Conservation (phyloP, 345 rosid species). For the Garcia nutans region DNA sequence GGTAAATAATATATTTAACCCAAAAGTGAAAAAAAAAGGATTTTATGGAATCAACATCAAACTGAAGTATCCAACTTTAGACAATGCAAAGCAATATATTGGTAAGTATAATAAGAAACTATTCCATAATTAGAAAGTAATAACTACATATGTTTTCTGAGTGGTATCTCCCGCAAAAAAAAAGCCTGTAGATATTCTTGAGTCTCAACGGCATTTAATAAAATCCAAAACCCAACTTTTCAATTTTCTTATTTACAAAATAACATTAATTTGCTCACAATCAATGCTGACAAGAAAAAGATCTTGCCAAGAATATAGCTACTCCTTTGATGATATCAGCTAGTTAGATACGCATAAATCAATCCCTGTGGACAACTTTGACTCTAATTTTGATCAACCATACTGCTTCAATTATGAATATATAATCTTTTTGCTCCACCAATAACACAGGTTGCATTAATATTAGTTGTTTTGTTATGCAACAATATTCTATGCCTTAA, state of each 20-base stretch:
- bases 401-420: background rate
- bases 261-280: background rate
- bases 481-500: background rate
- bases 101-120: background rate
- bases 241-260: background rate
- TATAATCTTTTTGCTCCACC: background rate
- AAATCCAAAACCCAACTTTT: background rate
- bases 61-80: background rate
- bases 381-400: background rate
- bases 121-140: constrained; percentile 8
- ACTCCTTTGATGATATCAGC: background rate
- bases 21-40: constrained; percentile 3
- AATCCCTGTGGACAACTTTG: background rate
- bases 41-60: background rate
- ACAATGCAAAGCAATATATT: constrained; percentile 7
- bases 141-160: too few species aligned
- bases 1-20: background rate
- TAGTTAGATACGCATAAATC: background rate
- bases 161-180: too few species aligned
- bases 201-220: background rate
- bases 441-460: background rate
- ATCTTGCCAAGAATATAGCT: background rate
- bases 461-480: background rate
- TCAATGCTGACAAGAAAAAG: background rate
- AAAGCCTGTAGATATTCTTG: too few species aligned